Evolutionary conservation across 192 early-diverging fungal species (phyloP).

Genomic region (Endogone sp.): DNA sequence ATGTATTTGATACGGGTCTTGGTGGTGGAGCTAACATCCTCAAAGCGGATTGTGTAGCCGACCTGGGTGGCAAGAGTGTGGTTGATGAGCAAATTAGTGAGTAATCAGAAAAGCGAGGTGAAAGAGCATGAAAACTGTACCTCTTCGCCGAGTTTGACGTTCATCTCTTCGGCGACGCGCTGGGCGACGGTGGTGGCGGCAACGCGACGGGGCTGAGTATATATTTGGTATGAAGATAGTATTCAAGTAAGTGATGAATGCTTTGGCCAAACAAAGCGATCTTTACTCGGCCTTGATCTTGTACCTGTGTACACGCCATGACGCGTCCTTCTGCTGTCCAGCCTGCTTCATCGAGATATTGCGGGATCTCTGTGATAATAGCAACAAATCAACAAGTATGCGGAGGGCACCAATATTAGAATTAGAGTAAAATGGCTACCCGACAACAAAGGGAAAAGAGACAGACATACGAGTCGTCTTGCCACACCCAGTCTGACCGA

Average conservation of each 20-base stretch:
- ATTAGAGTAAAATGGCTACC: not conserved
- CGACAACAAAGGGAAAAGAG: not conserved
- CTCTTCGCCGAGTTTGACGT: constrained; percentile 57
- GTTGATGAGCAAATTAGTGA: no score
- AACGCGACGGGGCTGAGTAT: constrained; percentile 58
- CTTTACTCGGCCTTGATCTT: constrained; percentile 10
- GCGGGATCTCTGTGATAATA: constrained; percentile 62
- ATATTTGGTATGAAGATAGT: constrained; percentile 22
- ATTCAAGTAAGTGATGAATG: constrained; percentile 32
- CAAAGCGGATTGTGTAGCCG: constrained; percentile 77
- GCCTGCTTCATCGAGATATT: constrained; percentile 72
- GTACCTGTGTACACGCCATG: constrained; percentile 74
- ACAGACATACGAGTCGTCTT: constrained; percentile 73
- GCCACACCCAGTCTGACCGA: constrained; percentile 77
- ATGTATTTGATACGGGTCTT: constrained; percentile 75
- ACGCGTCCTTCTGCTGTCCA: constrained; percentile 59
- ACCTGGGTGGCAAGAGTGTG: constrained; percentile 33
- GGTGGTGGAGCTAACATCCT: constrained; percentile 38
- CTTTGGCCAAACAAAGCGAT: not conserved
- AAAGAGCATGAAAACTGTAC: constrained; percentile 15
- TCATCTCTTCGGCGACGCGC: constrained; percentile 75
- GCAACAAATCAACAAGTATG: not conserved
- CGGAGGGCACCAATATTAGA: not conserved
- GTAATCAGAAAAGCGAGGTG: not conserved
- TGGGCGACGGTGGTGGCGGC: constrained; percentile 70